Conservation (phyloP, 441 rosid genomes). For the Gossypium davidsonii region DNA sequence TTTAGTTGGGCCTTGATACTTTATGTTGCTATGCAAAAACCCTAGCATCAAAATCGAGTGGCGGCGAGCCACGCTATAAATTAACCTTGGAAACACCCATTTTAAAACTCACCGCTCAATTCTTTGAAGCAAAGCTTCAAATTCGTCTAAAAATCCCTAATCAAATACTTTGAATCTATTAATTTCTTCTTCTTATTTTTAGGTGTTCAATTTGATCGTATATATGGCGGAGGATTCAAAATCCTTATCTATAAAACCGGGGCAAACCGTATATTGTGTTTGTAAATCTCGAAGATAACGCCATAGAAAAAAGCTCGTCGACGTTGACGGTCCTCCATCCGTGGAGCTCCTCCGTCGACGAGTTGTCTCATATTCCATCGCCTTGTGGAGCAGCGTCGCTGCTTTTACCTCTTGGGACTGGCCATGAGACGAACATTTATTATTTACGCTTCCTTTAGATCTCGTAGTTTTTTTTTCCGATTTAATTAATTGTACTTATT, state of each 20-base stretch:
- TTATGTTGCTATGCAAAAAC: background rate
- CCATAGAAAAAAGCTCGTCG: conserved; percentile 23
- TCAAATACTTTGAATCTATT: background rate
- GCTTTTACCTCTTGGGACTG: conserved; percentile 45
- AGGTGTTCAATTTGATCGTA: background rate
- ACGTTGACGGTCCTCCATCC: conserved; percentile 2
- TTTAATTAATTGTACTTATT: too few species aligned
- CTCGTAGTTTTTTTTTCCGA: too few species aligned
- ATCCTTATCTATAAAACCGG: conserved; percentile 20
- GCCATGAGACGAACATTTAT: conserved; percentile 43
- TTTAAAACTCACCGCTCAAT: background rate
- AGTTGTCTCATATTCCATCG: conserved; percentile 49
- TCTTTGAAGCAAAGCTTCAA: background rate
- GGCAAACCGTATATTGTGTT: conserved; percentile 28
- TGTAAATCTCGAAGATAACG: conserved; percentile 41
- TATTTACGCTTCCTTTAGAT: too few species aligned
- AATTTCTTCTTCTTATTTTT: background rate
- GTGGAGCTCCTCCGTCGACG: conserved; percentile 18
- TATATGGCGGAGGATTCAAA: conserved; percentile 28
- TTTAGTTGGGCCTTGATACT: background rate
- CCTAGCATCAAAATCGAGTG: background rate
- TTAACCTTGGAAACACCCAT: background rate
- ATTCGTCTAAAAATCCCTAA: background rate
- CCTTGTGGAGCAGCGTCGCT: conserved; percentile 54
- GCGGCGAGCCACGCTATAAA: background rate